Evolutionary conservation across 306 rosid species (phyloP).

Genomic region (Acacia crassicarpa): DNA sequence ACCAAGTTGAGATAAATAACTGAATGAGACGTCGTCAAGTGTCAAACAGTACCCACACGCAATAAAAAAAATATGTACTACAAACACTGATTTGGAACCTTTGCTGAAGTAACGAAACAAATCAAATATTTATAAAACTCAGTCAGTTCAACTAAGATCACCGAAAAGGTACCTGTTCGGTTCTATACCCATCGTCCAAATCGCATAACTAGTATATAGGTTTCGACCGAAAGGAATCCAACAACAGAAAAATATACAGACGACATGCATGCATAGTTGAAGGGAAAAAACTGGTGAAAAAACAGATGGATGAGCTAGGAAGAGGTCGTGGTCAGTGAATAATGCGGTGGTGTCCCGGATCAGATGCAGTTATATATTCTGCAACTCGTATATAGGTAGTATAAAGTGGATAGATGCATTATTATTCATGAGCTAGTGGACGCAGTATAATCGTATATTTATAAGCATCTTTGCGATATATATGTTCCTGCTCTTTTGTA

Average conservation of each 20-base stretch:
- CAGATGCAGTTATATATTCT: constrained; percentile 14
- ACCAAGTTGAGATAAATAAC: not conserved
- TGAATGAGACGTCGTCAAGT: not conserved
- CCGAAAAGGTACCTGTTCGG: not conserved
- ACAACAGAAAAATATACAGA: not conserved
- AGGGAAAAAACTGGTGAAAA: not conserved
- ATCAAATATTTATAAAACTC: not conserved
- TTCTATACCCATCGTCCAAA: not conserved
- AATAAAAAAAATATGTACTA: not conserved
- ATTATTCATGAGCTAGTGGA: constrained; percentile 37
- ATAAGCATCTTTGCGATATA: constrained; percentile 50
- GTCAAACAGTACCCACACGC: not conserved
- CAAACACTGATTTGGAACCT: not conserved
- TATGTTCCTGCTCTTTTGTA: constrained; percentile 4
- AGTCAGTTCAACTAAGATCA: not conserved
- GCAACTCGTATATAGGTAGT: not conserved
- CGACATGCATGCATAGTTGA: not conserved
- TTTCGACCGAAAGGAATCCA: not conserved
- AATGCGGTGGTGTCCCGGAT: constrained; percentile 17
- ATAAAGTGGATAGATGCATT: constrained; percentile 31
- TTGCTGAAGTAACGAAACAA: not conserved
- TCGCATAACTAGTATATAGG: not conserved
- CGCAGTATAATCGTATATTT: constrained; percentile 31
- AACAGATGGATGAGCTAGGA: not conserved
- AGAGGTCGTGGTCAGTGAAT: constrained; percentile 7